Conservation (phyloP, 768 basidiomycete species). For the Hydnomerulius pinastri region DNA sequence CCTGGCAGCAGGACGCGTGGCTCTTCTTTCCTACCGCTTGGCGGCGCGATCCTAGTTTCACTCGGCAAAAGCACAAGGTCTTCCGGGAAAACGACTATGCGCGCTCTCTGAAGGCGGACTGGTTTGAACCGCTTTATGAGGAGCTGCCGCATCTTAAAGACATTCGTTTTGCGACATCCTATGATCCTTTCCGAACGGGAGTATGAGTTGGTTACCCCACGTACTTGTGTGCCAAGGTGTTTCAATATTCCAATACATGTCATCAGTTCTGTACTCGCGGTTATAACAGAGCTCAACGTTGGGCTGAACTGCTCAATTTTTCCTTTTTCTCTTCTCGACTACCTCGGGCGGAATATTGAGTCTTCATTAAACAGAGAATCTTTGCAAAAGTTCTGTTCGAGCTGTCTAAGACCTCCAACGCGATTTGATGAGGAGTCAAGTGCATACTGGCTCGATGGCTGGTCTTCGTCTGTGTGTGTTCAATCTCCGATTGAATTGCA, state of each 20-base stretch:
- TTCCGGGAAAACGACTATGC: neutral
- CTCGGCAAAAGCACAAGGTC: neutral
- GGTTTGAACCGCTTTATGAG: neutral
- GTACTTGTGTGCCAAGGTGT: too few species aligned
- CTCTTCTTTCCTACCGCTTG: neutral
- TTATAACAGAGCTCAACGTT: too few species aligned
- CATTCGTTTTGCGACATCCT: neutral
- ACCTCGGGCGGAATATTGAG: too few species aligned
- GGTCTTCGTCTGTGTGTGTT: neutral
- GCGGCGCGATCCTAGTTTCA: neutral
- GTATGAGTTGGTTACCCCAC: too few species aligned
- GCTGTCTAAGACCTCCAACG: too few species aligned
- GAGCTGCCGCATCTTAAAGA: neutral
- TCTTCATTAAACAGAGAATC: too few species aligned
- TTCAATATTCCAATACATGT: too few species aligned
- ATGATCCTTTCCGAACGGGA: neutral
- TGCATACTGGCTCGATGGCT: neutral
- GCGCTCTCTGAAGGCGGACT: neutral
- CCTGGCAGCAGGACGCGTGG: neutral
- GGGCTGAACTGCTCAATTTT: too few species aligned
- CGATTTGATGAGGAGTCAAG: too few species aligned
- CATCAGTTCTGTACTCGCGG: too few species aligned
- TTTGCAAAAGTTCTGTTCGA: too few species aligned
- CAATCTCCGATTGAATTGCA: slow-evolving; percentile 13
- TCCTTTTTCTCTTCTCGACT: too few species aligned